A percentile compares a stretch with the other conserved stretches of the same genome.
These are phyloP conservation scores for Cicer chorassanicum DNA, from an alignment of 306 rosid genomes.

Conservation along the genomic window DNA sequence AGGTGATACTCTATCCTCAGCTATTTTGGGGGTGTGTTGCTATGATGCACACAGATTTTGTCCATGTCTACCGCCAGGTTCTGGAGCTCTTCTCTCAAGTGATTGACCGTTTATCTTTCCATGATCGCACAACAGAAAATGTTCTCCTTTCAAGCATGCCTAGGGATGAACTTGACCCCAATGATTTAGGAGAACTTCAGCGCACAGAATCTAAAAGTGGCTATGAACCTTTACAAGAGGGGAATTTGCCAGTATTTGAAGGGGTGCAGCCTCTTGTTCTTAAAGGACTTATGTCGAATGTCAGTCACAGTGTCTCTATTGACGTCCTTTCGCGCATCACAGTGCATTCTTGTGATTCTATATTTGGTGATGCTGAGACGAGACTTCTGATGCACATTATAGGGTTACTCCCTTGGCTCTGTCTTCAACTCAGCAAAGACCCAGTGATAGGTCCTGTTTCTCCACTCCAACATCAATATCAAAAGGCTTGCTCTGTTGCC, in stretches of 20 bases:
- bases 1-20: constrained; percentile 98
- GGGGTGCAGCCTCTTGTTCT: constrained; percentile 99
- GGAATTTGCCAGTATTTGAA: constrained; percentile 86
- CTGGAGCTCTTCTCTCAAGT: constrained; percentile 96
- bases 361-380: constrained; percentile 92
- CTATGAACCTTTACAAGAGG: constrained; percentile 78
- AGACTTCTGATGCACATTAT: constrained; percentile 97
- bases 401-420: constrained; percentile 97
- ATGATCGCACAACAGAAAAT: constrained; percentile 94
- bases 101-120: constrained; percentile 91
- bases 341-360: constrained; percentile 95
- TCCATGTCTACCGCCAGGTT: constrained; percentile 96
- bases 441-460: constrained; percentile 78
- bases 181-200: constrained; percentile 76
- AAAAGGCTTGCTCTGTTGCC: constrained; percentile 93
- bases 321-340: constrained; percentile 93
- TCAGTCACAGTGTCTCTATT: constrained; percentile 89
- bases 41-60: constrained; percentile 99
- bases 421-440: constrained; percentile 92
- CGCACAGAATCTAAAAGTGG: constrained; percentile 81
- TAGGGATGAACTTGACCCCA: constrained; percentile 75
- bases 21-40: constrained; percentile 99
- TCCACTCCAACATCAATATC: constrained; percentile 87
- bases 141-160: constrained; percentile 99
- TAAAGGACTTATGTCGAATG: constrained; percentile 92